Evolutionary conservation across 495 filamentous ascomycete genomes (phyloP), one percentile per base, ranked within the genome.

Genomic region (Chaetomium fimeti): DNA sequence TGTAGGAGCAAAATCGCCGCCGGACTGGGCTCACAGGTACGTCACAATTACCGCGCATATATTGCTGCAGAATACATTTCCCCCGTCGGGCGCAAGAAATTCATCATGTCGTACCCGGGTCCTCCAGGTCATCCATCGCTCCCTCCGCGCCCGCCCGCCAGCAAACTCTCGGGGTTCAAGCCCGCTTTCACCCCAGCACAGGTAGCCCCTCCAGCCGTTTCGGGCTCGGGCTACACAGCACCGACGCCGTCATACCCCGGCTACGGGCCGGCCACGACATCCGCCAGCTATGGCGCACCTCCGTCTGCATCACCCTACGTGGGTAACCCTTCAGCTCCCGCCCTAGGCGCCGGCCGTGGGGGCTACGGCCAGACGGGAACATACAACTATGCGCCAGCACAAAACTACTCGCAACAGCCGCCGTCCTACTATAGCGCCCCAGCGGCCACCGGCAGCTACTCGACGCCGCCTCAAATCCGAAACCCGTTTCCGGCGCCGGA

Each of bases 71-170:
- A 40, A 18, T 22, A 11, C 22, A 57, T 43, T 20, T 67, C 64
- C 71, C 69, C 64, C 71, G 66, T 68, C 32, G 76, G 52, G 52
- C 82, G 79, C 81, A 82, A 78, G 77, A 83, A 85, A 79, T 92
- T 92, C 89, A 92, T 89, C 88, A 95, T 96, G 92, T 88, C 92
- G 77, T 92, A 92, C 83, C 89, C 91, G 72, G 90, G 90, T 71
- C 91, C 91, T 88, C 90, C 92, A 89, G 91, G 91, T 88, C 78
- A 82, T 78, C 58, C 87, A 80, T 85, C 90, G 57, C 88, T 97
- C 42, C 93, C 93, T 55, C 87, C 93, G 55, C 89, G 91, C 29
- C 92, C 92, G 32, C 92, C 92, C 20, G 86, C 87, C 32, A 78
- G 88, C 40, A 80, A 87, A 28, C 76, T 81, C 42, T 76, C 85